Conservation (phyloP, 225 moss, liverwort and hornwort genomes). For the Sphagnum tenellum region DNA sequence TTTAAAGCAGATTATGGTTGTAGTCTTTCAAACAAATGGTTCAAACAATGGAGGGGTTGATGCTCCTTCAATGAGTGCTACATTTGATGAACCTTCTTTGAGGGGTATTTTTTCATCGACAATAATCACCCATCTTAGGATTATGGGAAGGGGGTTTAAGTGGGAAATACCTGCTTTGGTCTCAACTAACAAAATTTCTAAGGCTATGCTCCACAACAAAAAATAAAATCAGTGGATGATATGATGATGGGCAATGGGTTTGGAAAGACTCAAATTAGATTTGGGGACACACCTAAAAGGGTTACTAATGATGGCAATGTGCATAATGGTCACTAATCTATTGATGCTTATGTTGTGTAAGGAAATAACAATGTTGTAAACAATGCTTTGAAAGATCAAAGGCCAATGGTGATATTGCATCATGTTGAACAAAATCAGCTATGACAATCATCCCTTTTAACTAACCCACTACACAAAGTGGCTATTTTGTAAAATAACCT, state of each 20-base stretch:
- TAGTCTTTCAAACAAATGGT: conserved; percentile 17
- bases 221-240: conserved; percentile 59
- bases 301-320: conserved; percentile 9
- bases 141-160: conserved; percentile 88
- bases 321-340: not conserved
- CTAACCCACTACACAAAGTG: no score
- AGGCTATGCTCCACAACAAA: conserved; percentile 33
- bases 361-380: not conserved
- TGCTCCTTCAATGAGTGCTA: conserved; percentile 9
- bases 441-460: no score
- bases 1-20: conserved; percentile 51
- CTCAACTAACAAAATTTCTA: conserved; percentile 17
- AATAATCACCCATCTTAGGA: conserved; percentile 72
- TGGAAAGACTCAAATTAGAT: conserved; percentile 68
- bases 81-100: conserved; percentile 34
- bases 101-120: conserved; percentile 36
- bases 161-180: conserved; percentile 58
- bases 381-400: not conserved
- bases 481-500: no score
- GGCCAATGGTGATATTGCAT: not conserved
- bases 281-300: conserved; percentile 28
- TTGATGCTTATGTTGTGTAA: not conserved
- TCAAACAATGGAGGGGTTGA: conserved; percentile 7
- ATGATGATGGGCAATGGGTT: conserved; percentile 47
- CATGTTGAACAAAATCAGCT: no score